Evolutionary conservation across 2,329 filamentous ascomycete genomes (phyloP), one percentile per base, ranked within the genome.

Genomic region (Fusarium foetens): DNA sequence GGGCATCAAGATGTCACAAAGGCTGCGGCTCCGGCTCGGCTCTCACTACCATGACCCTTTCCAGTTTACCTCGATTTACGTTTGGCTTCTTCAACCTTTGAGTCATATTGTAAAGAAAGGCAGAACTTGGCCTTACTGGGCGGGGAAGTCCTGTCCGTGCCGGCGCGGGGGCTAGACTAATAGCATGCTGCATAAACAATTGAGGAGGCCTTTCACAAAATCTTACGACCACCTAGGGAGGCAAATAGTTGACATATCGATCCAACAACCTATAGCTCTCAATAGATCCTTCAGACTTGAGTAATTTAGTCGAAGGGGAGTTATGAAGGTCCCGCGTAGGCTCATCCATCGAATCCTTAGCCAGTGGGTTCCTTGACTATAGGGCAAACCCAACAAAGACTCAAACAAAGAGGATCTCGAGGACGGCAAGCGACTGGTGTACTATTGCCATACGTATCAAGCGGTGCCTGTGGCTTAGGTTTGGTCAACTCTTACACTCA

Each of bases 21-120:
- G 39, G 49, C 35, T 74, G 66, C 72, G 68, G 72, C 62, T 76
- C 70, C 73, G 66, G 57, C 45, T 71, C 57, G 58, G 75, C 54
- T 70, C 72, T 64, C 52, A 61, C 29, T 52, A 31, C 29, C 36
- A 60, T 54, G 49, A 66, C 51, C 46, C 23, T 58, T 38, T 60
- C 51, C 6, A 51, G 33, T 54, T 31, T 48, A 61, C 49, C 35
- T 48, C 54, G 39, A 63, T 51, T 48, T 33, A 35, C 29, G 8
- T 23, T 48, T 33, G 39, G 25, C 62, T 39, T 62, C 36, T 39
- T 52, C 55, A 27, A 35, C n/a, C 29, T 58, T 42, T 57, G 48
- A 64, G 48, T 68, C 23, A 38, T 21, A 51, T 52, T 27, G 23
- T n/a, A n/a, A 21, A 55, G 13, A 48, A 48, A 53, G 57, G 39